Conservation (phyloP, 1,284 basidiomycete genomes). For the Cutaneotrichosporon sp. region DNA sequence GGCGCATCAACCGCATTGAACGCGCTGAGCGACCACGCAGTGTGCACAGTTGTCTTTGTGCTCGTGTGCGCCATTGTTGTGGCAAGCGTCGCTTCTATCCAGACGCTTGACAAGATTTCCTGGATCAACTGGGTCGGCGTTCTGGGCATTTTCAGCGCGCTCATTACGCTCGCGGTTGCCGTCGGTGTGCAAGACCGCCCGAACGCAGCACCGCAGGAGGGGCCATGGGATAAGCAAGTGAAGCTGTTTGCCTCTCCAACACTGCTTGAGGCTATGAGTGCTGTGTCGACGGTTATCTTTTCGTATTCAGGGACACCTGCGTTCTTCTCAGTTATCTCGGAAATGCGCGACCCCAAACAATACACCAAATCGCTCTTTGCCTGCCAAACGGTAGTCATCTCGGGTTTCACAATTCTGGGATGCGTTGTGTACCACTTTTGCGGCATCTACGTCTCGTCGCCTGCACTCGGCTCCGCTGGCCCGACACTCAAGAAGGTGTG, state of each 20-base stretch:
- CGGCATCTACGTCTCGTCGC: conserved; percentile 15
- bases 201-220: conserved; percentile 30
- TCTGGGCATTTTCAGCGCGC: conserved; percentile 20
- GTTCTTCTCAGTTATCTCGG: conserved; percentile 36
- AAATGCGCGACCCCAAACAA: conserved; percentile 35
- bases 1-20: conserved; percentile 30
- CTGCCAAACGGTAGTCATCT: conserved; percentile 26
- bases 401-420: conserved; percentile 14
- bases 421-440: conserved; percentile 14
- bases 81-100: conserved; percentile 30
- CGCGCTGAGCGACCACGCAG: conserved; percentile 29
- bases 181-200: conserved; percentile 41
- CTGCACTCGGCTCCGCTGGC: conserved; percentile 45
- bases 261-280: conserved; percentile 27
- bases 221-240: conserved; percentile 29
- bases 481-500: conserved; percentile 36
- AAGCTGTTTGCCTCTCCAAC: conserved; percentile 22
- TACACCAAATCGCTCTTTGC: conserved; percentile 28
- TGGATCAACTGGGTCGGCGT: conserved; percentile 42
- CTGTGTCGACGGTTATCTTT: conserved; percentile 34
- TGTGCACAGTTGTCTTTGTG: conserved; percentile 37
- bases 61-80: conserved; percentile 25
- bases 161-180: conserved; percentile 37
- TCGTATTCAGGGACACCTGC: conserved; percentile 31
- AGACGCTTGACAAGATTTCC: conserved; percentile 32